Base-by-base conservation (phyloP, 2,329 filamentous ascomycete genomes). In the Fusarium citri region DNA sequence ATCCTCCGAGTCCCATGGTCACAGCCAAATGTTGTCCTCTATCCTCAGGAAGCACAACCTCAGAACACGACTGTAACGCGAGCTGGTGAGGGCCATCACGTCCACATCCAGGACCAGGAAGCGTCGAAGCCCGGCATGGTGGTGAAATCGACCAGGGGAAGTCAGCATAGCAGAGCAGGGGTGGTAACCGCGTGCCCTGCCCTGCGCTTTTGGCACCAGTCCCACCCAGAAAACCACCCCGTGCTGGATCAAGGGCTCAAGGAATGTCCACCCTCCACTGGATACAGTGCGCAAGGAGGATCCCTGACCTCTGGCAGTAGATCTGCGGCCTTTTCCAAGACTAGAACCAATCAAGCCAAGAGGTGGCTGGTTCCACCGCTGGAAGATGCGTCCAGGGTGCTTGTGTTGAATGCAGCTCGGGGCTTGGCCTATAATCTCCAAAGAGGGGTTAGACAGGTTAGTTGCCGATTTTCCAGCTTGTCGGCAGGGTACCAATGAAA, bases 261-360 rank as follows among this genome's bases (percentile, higher is more conserved):
- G 70, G 70, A 75, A 75, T 72, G 73, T 46, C 56, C 72, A 74
- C 64, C 63, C 53, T 66, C 54, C 66, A 65, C 60, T 47, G 41
- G 50, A 61, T 69, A 75, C 73, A 72, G 72, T 74, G 73, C 64
- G 73, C 51, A 49, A 64, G 55, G 43, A 47, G 34, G 43, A 60
- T 74, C 69, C 72, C 70, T 66, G 57, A 68, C 45, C 49, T 64
- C 45, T 62, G 54, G 64, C 64, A 74, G 72, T 57, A 76, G 76
- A 78, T 78, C 76, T 78, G 75, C 76, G 76, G 64, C 64, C 72
- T 76, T 75, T 75, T 74, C 59, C 61, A 66, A 55, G 55, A 53
- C 28, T 57, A 67, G 64, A 40, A 41, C 75, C 76, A 78, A 78
- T 77, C 69, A 77, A 45, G 64, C 45, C 30, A 41, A 37, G 51